Percentiles rank a stretch among this genome's conserved stretches.
phyloP scores from a whole-genome alignment of 2,329 filamentous ascomycete genomes.

The Grosmannia clavigera region DNA sequence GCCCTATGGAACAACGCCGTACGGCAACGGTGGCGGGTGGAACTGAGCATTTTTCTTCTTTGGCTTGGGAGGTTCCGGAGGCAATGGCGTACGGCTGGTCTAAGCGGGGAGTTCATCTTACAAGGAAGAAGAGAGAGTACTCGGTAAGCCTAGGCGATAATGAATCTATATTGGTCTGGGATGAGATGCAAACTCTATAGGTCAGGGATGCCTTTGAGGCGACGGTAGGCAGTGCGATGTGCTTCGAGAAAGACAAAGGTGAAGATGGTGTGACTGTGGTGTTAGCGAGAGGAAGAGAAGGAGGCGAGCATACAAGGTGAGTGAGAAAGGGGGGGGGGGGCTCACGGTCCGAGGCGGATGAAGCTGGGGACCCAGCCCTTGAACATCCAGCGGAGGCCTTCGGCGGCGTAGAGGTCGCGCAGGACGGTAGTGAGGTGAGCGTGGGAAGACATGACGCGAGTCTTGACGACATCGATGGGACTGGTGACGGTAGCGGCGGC shows the following conservation, averaged over 20 bases:
- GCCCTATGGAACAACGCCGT: conserved; percentile 31
- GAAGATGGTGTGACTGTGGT: conserved; percentile 60
- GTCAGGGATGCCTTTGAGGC: conserved; percentile 31
- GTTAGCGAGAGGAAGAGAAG: background rate
- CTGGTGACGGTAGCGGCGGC: conserved; percentile 76
- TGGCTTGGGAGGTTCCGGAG: background rate
- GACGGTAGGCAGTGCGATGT: conserved; percentile 67
- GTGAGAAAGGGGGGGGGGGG: too few relatives aligned
- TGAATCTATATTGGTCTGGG: too few relatives aligned
- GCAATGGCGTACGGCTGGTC: background rate
- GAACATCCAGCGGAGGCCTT: conserved; percentile 76
- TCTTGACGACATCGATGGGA: conserved; percentile 84
- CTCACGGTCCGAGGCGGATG: conserved; percentile 50
- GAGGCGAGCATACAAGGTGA: background rate
- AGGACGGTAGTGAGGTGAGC: conserved; percentile 47
- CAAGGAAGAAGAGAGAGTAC: too few relatives aligned
- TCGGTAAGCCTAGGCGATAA: too few relatives aligned
- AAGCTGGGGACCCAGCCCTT: conserved; percentile 80
- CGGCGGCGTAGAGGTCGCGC: conserved; percentile 52
- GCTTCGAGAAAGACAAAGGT: conserved; percentile 81
- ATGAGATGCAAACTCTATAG: background rate
- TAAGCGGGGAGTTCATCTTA: background rate
- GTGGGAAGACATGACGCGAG: conserved; percentile 64
- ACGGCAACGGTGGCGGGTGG: conserved; percentile 41
- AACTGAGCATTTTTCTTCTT: conserved; percentile 18